These are phyloP conservation scores for Backusella circina DNA, from an alignment of 192 early-diverging fungal species.

Conservation along the genomic window DNA sequence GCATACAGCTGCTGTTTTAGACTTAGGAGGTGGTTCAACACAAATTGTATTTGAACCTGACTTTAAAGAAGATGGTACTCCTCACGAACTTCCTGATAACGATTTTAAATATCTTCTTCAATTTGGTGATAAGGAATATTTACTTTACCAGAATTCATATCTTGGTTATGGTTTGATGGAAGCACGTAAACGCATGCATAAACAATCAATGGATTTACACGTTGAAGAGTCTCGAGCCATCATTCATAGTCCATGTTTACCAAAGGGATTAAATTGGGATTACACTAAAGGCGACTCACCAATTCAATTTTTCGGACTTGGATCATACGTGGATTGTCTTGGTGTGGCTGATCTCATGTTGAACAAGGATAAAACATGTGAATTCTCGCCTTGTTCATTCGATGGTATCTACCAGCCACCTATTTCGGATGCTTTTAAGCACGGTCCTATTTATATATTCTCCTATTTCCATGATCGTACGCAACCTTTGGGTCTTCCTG, in stretches of 20 bases:
- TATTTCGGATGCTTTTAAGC: slow-evolving; percentile 53
- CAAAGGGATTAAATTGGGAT: slow-evolving; percentile 8
- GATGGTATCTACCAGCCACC: slow-evolving; percentile 79
- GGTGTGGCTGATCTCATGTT: slow-evolving; percentile 52
- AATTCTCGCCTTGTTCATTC: slow-evolving; percentile 65
- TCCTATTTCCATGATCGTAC: slow-evolving; percentile 88
- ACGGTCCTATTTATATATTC: slow-evolving; percentile 78
- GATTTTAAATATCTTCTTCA: slow-evolving; percentile 63
- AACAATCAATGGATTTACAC: slow-evolving; percentile 19
- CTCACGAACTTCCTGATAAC: slow-evolving; percentile 37
- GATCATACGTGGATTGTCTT: slow-evolving; percentile 11
- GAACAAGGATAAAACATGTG: slow-evolving; percentile 54
- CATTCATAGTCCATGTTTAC: slow-evolving; percentile 55
- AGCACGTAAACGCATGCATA: slow-evolving; percentile 49
- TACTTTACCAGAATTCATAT: slow-evolving; percentile 87
- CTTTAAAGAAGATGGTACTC: slow-evolving; percentile 19
- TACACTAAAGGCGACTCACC: slow-evolving; percentile 5
- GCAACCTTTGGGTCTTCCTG: slow-evolving; percentile 51
- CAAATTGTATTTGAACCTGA: slow-evolving; percentile 89
- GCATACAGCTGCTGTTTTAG: slow-evolving; percentile 79
- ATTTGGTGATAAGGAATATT: slow-evolving; percentile 63
- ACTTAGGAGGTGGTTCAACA: slow-evolving; percentile 85
- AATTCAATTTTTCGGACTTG: not conserved
- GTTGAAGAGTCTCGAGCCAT: slow-evolving; percentile 22
- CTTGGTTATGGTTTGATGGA: slow-evolving; percentile 85